A percentile compares a stretch with the other conserved stretches of the same genome.
Evolutionary conservation across 345 rosid genomes (phyloP).

Genomic region (Acer negundo): DNA sequence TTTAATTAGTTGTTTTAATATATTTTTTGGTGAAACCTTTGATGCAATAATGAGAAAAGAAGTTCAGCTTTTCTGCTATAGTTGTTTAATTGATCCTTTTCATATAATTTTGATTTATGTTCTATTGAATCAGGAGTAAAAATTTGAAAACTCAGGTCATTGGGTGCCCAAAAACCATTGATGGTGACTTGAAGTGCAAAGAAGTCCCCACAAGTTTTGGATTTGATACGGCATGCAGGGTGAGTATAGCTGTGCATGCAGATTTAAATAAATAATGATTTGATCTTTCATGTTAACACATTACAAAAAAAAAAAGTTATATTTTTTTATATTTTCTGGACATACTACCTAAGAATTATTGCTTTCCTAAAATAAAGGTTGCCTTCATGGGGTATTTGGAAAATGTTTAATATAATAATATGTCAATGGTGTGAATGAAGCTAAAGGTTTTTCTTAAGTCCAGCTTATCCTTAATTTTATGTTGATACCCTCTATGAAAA

Average conservation of each 20-base stretch:
- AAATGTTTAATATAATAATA: too few relatives aligned
- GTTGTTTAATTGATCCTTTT: not conserved
- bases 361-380: too few relatives aligned
- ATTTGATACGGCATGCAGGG: conserved; percentile 99
- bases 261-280: not conserved
- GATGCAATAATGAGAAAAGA: not conserved
- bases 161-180: conserved; percentile 99
- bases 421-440: too few relatives aligned
- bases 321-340: too few relatives aligned
- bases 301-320: too few relatives aligned
- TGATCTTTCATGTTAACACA: too few relatives aligned
- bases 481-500: too few relatives aligned
- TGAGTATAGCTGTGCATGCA: conserved; percentile 23
- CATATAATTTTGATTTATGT: not conserved
- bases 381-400: too few relatives aligned
- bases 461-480: too few relatives aligned
- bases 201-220: conserved; percentile 99
- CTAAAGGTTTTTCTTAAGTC: too few relatives aligned
- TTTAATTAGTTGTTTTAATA: not conserved
- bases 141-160: conserved; percentile 83
- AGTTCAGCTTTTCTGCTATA: not conserved
- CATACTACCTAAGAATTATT: too few relatives aligned
- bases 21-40: not conserved
- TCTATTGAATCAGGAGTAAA: conserved; percentile 55
- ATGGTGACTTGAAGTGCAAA: conserved; percentile 97